Evolutionary conservation across 2,329 filamentous ascomycete species (phyloP), one percentile per base, ranked within the genome.

Genomic region (Fusarium temperatum): DNA sequence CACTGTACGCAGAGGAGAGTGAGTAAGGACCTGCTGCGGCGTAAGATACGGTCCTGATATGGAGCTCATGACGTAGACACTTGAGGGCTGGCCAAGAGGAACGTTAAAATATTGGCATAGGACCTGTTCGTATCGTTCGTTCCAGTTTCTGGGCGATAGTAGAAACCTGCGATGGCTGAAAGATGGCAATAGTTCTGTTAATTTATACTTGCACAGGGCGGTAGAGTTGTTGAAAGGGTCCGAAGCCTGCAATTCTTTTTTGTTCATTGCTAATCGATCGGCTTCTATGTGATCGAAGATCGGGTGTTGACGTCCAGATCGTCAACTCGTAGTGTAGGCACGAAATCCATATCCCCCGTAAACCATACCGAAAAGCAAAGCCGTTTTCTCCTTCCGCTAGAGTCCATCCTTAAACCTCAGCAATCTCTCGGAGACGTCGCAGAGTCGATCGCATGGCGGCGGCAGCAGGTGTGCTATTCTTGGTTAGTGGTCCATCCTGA

Each of bases 361-460:
- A 83, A 84, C 83, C 83, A 82, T 81, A 84, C 82, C 82, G 83
- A 84, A 85, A 85, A 84, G 82, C 82, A 84, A 82, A 83, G 81
- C 80, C 82, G 75, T 81, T 81, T 80, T 81, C 75, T 74, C 78
- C 78, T 73, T 75, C 74, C 77, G 75, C 73, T 77, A 73, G 77
- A 78, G 71, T 72, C 65, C 68, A 77, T 68, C 82, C 81, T 85
- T 94, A 96, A 87, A 97, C 94, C 91, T 98, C 95, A 84, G 94
- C 94, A 88, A 98, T 97, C 89, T 98, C 95, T 85, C 95, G 93
- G 89, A 98, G 90, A 91, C 95, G 93, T 89, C 95, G 94, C 87
- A 98, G 95, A 82, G 95, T 98, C 81, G 95, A 98, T 87, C 95
- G 92, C 87, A 95, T 97, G 82, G 95, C 94, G 82, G 94, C 95